These are phyloP conservation scores for Cyphellophora europaea DNA, from an alignment of 2,329 filamentous ascomycete species.

Conservation along the genomic window DNA sequence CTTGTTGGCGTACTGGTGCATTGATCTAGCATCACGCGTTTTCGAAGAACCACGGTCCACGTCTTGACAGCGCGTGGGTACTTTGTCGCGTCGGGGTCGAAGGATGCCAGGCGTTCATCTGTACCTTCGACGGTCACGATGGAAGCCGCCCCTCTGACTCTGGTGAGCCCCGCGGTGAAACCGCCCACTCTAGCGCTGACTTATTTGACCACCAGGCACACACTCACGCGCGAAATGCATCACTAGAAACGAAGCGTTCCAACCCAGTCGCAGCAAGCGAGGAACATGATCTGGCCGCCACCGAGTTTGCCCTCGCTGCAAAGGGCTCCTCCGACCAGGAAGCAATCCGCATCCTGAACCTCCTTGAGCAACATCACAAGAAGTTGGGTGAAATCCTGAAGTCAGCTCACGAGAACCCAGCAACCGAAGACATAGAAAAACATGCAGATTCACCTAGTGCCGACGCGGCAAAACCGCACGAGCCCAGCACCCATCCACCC, in stretches of 20 bases:
- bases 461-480: slow-evolving; percentile 14
- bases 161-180: slow-evolving; percentile 36
- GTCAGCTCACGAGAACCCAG: slow-evolving; percentile 50
- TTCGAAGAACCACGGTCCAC: too few relatives aligned
- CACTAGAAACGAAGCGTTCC: slow-evolving; percentile 56
- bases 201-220: slow-evolving; percentile 59
- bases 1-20: too few relatives aligned
- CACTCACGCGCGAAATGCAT: slow-evolving; percentile 78
- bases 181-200: slow-evolving; percentile 9
- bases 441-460: slow-evolving; percentile 2
- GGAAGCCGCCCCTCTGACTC: slow-evolving; percentile 60
- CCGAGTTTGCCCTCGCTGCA: slow-evolving; percentile 79
- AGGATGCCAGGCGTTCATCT: too few relatives aligned
- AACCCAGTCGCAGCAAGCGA: slow-evolving; percentile 74
- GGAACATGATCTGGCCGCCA: slow-evolving; percentile 80
- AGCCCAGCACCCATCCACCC: too few relatives aligned
- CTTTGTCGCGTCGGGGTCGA: too few relatives aligned
- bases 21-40: too few relatives aligned
- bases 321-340: slow-evolving; percentile 59
- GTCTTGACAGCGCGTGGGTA: too few relatives aligned
- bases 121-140: slow-evolving; percentile 38
- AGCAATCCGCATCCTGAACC: slow-evolving; percentile 70
- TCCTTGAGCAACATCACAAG: slow-evolving; percentile 82
- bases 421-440: slow-evolving; percentile 1
- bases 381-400: slow-evolving; percentile 74